phyloP scores from a whole-genome alignment of 805 yeast genomes.

The Candida sakaeoensis region DNA sequence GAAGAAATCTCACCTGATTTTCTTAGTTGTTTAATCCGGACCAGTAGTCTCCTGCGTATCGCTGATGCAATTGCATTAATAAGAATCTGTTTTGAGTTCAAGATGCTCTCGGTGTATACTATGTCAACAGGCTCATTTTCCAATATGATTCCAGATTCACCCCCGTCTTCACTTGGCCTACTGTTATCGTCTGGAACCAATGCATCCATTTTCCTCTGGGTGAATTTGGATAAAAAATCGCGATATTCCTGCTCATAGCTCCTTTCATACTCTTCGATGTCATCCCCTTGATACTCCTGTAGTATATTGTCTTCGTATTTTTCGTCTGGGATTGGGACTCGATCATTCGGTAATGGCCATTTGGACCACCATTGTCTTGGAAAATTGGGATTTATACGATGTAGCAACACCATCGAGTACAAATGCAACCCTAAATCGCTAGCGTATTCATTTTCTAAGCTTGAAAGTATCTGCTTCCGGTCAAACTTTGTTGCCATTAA shows the following conservation, averaged over 20 bases:
- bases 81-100: conserved; percentile 19
- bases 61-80: conserved; percentile 20
- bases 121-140: conserved; percentile 8
- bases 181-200: not conserved
- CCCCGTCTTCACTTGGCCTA: conserved; percentile 4
- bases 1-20: not conserved
- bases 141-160: conserved; percentile 6
- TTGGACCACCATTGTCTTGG: conserved; percentile 44
- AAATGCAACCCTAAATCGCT: conserved; percentile 62
- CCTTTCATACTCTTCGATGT: conserved; percentile 11
- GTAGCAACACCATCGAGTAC: conserved; percentile 52
- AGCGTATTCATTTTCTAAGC: conserved; percentile 47
- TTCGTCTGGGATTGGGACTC: conserved; percentile 36
- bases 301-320: conserved; percentile 19
- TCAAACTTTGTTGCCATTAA: conserved; percentile 14
- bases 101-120: conserved; percentile 9
- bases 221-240: not conserved
- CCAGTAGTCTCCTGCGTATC: conserved; percentile 15
- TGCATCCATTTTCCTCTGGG: not conserved
- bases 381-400: conserved; percentile 31
- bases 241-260: not conserved
- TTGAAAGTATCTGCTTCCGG: conserved; percentile 19
- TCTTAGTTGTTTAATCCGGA: conserved; percentile 3
- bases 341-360: conserved; percentile 52
- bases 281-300: conserved; percentile 6